Evolutionary conservation across 176 grass and related monocot genomes (phyloP), one percentile per base, ranked within the genome.

Genomic region (Carex myosuroides): DNA sequence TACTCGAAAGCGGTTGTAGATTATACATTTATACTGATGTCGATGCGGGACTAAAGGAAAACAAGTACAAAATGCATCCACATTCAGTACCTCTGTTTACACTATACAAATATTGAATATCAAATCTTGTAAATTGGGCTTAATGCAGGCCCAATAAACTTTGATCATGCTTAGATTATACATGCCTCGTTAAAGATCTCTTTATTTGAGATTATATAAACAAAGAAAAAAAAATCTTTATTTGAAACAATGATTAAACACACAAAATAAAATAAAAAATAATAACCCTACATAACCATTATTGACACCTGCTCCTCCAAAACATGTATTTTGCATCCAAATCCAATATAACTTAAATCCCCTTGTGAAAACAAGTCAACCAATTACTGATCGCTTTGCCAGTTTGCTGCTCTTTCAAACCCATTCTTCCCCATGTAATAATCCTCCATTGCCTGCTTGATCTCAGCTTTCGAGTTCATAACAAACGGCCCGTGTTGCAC

Each of bases 401-500:
- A 95, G 1, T 89, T 81, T 4, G 62, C 54, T 5, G 95, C 92
- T 79, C 60, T 94, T 87, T 97, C 90, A 42, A 97, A 97, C 0
- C 95, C 95, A 50, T 97, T 94, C 70, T 58, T 81, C 8, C 87
- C 81, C 3, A 85, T 79, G 58, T 91, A 86, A 83, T 90, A 93
- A 32, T 97, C 95, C 79, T 93, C 84, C 87, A 94, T 94, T 33
- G 95, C 92, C 20, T 90, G 81, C 71, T 81, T 84, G 58, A 97
- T 94, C 87, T 97, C 86, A 29, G 90, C 89, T 13, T 79, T 85
- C 0, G 95, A 82, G 87, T 87, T 97, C 95, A 97, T 97, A 3
- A 97, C 95, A 4, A 97, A 97, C 0, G 90, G 90, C 1, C 95
- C 95, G 2, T 94, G 89, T 82, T 94, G 92, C 70, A 91, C 86